These are phyloP conservation scores for Wakefieldia striispora DNA, from an alignment of 768 basidiomycete genomes.

Conservation along the genomic window DNA sequence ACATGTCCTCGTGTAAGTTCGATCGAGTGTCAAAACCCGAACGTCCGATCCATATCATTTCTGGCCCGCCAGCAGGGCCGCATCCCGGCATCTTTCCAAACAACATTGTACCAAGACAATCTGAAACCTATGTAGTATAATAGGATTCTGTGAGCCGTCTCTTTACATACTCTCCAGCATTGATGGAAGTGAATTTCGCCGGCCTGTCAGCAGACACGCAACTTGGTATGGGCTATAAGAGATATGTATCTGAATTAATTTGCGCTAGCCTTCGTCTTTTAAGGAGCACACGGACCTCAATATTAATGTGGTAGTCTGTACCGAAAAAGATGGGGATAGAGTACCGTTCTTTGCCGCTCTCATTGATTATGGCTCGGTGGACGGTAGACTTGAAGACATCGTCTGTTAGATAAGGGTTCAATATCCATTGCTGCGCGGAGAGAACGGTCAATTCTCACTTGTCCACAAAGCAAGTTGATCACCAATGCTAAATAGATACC, in stretches of 20 bases:
- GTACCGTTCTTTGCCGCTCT: slow-evolving; percentile 66
- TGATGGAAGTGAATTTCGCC: slow-evolving; percentile 65
- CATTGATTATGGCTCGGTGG: slow-evolving; percentile 76
- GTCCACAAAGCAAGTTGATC: slow-evolving; percentile 91
- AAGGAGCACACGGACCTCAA: slow-evolving; percentile 55
- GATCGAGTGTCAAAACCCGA: too few species aligned
- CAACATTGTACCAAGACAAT: too few species aligned
- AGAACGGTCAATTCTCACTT: slow-evolving; percentile 41
- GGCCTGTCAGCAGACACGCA: slow-evolving; percentile 56
- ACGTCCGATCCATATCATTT: too few species aligned
- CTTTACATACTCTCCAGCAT: slow-evolving; percentile 83
- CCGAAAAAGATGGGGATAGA: slow-evolving; percentile 92
- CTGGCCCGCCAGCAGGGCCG: too few species aligned
- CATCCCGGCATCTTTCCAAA: too few species aligned
- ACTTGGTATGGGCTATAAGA: slow-evolving; percentile 39
- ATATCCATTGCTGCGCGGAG: too few species aligned
- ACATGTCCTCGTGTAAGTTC: too few species aligned
- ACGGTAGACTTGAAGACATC: slow-evolving; percentile 59
- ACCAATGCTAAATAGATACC: slow-evolving; percentile 54
- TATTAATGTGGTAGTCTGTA: slow-evolving; percentile 77
- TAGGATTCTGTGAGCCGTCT: slow-evolving; percentile 56
- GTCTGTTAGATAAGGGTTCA: slow-evolving; percentile 10
- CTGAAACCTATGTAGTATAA: slow-evolving; percentile 2
- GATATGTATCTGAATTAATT: background rate
- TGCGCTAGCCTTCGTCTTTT: background rate